Evolutionary conservation across 352 stramenopile species (phyloP).

Genomic region (Phytophthora sp.): DNA sequence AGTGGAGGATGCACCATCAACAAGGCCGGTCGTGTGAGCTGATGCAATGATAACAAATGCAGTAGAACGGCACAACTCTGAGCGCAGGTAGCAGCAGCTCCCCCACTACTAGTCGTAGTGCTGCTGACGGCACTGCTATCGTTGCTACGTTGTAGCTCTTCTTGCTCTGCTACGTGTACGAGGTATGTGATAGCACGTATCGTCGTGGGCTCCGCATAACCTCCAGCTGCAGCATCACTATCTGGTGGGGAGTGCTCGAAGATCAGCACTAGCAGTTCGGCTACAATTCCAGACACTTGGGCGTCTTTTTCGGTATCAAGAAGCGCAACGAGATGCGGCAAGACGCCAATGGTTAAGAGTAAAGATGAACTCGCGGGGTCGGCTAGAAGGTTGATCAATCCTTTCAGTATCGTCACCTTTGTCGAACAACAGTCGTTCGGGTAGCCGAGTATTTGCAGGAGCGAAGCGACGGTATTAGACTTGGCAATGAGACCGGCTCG

Average conservation of each 20-base stretch:
- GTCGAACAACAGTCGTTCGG: constrained; percentile 31
- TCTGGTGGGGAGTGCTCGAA: constrained; percentile 35
- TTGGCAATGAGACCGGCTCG: constrained; percentile 62
- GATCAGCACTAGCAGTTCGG: constrained; percentile 37
- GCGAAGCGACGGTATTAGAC: constrained; percentile 38
- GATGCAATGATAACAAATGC: constrained; percentile 59
- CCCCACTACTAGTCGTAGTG: no score
- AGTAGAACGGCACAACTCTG: constrained; percentile 63
- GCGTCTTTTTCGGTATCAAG: constrained; percentile 22
- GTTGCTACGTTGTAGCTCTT: constrained; percentile 22
- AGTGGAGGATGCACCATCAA: constrained; percentile 32
- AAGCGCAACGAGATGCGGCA: constrained; percentile 32
- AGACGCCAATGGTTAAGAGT: constrained; percentile 33
- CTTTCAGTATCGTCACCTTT: constrained; percentile 55
- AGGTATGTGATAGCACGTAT: constrained; percentile 38
- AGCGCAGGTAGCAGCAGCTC: constrained; percentile 37
- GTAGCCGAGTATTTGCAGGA: constrained; percentile 51
- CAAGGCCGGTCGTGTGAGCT: constrained; percentile 41
- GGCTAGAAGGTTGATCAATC: constrained; percentile 58
- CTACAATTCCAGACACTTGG: constrained; percentile 23
- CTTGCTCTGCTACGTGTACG: constrained; percentile 34
- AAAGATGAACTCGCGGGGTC: constrained; percentile 38
- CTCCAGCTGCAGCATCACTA: constrained; percentile 22
- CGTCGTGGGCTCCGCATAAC: constrained; percentile 23
- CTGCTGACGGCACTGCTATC: no score